These are phyloP conservation scores for Hanseniaspora occidentalis DNA, from an alignment of 805 yeast species.

Conservation along the genomic window DNA sequence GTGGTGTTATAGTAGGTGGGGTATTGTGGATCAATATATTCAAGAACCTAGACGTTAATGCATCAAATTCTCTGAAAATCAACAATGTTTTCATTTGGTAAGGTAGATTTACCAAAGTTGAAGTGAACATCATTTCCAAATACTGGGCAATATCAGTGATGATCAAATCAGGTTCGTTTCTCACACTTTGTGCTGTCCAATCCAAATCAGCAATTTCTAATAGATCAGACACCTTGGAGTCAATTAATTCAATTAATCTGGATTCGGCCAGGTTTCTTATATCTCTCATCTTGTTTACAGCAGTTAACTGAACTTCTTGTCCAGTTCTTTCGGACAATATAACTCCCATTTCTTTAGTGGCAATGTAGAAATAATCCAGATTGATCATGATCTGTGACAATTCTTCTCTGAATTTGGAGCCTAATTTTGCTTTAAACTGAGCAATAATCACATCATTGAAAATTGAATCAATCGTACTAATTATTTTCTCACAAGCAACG, in stretches of 20 bases:
- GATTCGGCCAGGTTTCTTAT: constrained; percentile 46
- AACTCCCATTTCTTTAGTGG: constrained; percentile 52
- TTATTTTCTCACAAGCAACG: constrained; percentile 27
- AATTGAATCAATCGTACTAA: constrained; percentile 53
- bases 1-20: constrained; percentile 39
- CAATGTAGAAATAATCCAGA: constrained; percentile 71
- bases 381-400: constrained; percentile 81
- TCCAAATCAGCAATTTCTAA: constrained; percentile 78
- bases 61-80: constrained; percentile 79
- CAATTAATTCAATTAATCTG: constrained; percentile 71
- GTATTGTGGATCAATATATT: constrained; percentile 43
- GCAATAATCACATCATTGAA: constrained; percentile 54
- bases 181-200: constrained; percentile 48
- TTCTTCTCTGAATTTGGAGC: constrained; percentile 74
- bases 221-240: constrained; percentile 64
- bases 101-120: constrained; percentile 76
- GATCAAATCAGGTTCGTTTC: constrained; percentile 55
- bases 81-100: constrained; percentile 62
- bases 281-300: constrained; percentile 47
- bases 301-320: constrained; percentile 38
- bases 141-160: constrained; percentile 78
- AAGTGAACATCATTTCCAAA: constrained; percentile 71
- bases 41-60: constrained; percentile 60
- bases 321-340: constrained; percentile 25
- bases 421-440: constrained; percentile 46